These are phyloP conservation scores for Cladosporium sp. DNA, from an alignment of 2,329 filamentous ascomycete species.

Conservation along the genomic window DNA sequence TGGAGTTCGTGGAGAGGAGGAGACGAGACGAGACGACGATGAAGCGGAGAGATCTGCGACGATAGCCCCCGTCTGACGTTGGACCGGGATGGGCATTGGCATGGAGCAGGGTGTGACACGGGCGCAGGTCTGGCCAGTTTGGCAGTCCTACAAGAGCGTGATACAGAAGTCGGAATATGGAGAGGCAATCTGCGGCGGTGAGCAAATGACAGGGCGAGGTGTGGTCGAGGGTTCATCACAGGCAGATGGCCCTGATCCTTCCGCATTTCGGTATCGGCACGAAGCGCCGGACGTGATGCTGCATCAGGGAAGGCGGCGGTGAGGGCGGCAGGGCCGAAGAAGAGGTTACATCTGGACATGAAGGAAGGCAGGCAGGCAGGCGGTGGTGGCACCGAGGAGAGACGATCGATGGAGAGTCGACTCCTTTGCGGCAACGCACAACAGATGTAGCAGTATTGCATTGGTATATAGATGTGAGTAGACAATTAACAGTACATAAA, in stretches of 20 bases:
- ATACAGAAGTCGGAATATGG: background rate
- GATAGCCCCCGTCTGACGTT: constrained; percentile 2
- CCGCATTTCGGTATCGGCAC: constrained; percentile 6
- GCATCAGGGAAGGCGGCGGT: constrained; percentile 1
- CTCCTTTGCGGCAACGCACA: background rate
- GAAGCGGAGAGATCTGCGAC: background rate
- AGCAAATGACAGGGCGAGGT: constrained; percentile 9
- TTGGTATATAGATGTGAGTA: background rate
- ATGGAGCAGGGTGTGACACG: constrained; percentile 5
- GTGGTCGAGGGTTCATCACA: constrained; percentile 1
- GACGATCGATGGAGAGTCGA: background rate
- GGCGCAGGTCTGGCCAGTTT: background rate
- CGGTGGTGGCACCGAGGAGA: constrained; percentile 4
- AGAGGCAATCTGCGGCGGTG: constrained; percentile 8
- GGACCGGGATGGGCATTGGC: constrained; percentile 5
- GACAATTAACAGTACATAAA: background rate
- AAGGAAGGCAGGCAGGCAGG: background rate
- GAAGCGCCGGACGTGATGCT: constrained; percentile 6
- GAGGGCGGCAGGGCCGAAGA: background rate
- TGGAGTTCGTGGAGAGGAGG: background rate
- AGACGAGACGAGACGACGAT: background rate
- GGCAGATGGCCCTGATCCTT: constrained; percentile 2
- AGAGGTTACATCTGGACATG: constrained; percentile 1
- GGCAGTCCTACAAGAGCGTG: background rate
- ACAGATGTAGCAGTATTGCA: background rate